Evolutionary conservation across 495 filamentous ascomycete species (phyloP).

Genomic region (Trichoderma erinaceum): DNA sequence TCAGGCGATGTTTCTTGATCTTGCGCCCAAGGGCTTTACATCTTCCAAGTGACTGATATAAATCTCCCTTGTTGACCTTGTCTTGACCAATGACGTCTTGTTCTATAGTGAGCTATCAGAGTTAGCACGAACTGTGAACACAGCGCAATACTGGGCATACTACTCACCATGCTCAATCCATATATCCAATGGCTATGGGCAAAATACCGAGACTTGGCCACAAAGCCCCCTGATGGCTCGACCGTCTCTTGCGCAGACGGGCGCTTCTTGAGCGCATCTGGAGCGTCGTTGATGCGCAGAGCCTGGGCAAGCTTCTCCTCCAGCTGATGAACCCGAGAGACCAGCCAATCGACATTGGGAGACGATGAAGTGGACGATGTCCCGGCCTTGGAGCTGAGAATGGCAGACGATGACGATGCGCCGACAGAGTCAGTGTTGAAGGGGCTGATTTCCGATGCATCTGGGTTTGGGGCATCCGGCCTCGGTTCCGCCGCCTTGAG

Average conservation of each 20-base stretch:
- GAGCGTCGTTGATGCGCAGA: constrained; percentile 18
- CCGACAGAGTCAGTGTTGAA: neutral
- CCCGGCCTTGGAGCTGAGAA: neutral
- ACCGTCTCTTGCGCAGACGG: neutral
- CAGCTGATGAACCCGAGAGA: constrained; percentile 25
- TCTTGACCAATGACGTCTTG: constrained; percentile 15
- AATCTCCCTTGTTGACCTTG: constrained; percentile 34
- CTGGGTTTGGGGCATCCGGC: neutral
- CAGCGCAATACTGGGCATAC: constrained; percentile 28
- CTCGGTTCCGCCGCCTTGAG: neutral
- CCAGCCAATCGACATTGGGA: constrained; percentile 21
- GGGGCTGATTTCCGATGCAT: neutral
- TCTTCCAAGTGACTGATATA: constrained; percentile 30
- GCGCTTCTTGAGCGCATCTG: neutral
- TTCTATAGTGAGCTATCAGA: neutral
- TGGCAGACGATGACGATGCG: neutral
- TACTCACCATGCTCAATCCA: constrained; percentile 44
- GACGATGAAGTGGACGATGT: neutral
- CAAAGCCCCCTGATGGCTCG: constrained; percentile 16
- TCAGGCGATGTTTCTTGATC: constrained; percentile 38
- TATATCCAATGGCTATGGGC: constrained; percentile 53
- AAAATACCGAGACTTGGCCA: constrained; percentile 43
- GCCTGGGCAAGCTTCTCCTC: constrained; percentile 29
- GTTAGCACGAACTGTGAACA: neutral
- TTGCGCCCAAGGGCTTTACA: constrained; percentile 43